Evolutionary conservation across 2,329 filamentous ascomycete species (phyloP), one percentile per base, ranked within the genome.

Genomic region (Botrytis deweyae): DNA sequence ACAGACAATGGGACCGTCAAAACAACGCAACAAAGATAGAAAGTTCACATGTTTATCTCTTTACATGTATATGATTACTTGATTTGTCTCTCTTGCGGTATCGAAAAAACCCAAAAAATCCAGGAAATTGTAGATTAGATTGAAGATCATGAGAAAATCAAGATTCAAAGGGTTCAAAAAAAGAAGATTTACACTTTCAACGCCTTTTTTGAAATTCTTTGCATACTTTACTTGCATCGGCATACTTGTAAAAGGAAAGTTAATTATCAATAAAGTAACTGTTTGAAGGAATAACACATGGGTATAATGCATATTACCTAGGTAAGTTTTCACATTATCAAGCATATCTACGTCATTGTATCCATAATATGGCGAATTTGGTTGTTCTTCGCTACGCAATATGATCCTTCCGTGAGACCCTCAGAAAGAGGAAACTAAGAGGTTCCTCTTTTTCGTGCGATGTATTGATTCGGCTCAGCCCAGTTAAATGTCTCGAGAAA

Each of bases 281-380:
- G 22, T 58, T 16, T 42, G n/a, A 65, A 46, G 29, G 62, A 46
- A 65, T 33, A 33, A 46, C 62, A 33, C 44, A 55, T 68, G 65
- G 65, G 18, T 55, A 36, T 18, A 55, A 55, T 67, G 36, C 46
- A 55, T 58, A 29, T 58, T 29, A 58, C 52, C 52, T 29, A 58
- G 52, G n/a, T 29, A 42, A 7, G 16, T 22, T 16, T 55, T 68
- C n/a, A 49, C 49, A 68, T 52, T 52, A 42, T 58, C 5, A 18
- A 58, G 49, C 18, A 12, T 18, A 33, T 58, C 49, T 58, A 69
- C 66, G 66, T 69, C 66, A 69, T 69, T 33, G 20, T 68, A 69
- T n/a, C 66, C 66, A 69, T 69, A 69, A 29, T 58, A 68, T 68
- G 49, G 65, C 65, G 36, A 68, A 68, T 33, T 68, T 68, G 46